Evolutionary conservation across 148 eudicot genomes (phyloP).

Genomic region (Salicornia ramosissima): DNA sequence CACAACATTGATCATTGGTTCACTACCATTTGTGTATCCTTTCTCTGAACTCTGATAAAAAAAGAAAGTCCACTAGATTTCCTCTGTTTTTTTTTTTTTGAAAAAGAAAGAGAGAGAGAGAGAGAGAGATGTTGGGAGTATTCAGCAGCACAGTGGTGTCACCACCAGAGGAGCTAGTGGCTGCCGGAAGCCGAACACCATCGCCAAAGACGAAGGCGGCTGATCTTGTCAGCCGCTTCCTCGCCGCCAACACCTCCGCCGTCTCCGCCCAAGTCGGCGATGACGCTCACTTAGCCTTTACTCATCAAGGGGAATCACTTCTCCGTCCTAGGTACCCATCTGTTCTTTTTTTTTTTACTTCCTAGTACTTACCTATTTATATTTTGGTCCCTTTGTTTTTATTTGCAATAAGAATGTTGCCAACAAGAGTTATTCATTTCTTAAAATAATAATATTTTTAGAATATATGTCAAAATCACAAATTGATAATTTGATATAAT

Average conservation of each 20-base stretch:
- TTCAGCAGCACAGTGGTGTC: conserved; percentile 76
- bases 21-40: not conserved
- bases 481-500: no score
- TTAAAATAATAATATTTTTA: no score
- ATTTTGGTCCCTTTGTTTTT: no score
- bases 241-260: conserved; percentile 43
- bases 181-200: conserved; percentile 85
- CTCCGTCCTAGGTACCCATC: conserved; percentile 55
- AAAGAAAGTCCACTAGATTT: not conserved
- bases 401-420: no score
- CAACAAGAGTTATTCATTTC: no score
- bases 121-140: conserved; percentile 63
- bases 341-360: not conserved
- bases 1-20: conserved; percentile 6
- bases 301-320: conserved; percentile 60
- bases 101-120: not conserved
- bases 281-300: conserved; percentile 56
- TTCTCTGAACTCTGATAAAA: conserved; percentile 6
- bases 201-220: conserved; percentile 72
- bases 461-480: no score
- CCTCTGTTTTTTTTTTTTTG: not conserved
- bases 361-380: not conserved
- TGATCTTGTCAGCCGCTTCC: conserved; percentile 55
- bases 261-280: conserved; percentile 61
- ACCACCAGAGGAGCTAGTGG: conserved; percentile 91